Base-by-base conservation (phyloP, 257 asterid species). In the Marsdenia floribunda region DNA sequence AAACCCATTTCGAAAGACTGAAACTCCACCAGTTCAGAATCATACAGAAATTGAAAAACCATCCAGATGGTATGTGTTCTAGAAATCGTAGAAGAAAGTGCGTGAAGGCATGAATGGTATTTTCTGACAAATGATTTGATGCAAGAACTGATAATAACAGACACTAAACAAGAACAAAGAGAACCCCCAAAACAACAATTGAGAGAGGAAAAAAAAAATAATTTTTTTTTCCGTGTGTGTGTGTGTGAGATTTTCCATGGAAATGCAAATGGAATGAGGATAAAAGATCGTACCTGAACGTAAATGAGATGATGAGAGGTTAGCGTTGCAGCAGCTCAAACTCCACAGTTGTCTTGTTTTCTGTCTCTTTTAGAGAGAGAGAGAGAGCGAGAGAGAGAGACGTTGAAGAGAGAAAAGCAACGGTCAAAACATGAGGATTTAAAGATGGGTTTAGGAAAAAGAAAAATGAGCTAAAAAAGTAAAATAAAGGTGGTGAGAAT, bases 361-460 rank as follows among this genome's bases (percentile, higher is more conserved):
- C 80, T 37, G 76, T 55, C 68, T 65, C 63, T 13, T 75, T 37
- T 74, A 40, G 75, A 14, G 78, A 53, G 72, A 44, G 60, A 76
- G 22, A 65, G 55, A 77, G 75, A n/a, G 54, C 55, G 59, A 38
- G 74, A 47, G 78, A 76, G 83, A 73, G 81, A 73, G 74, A 82
- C 80, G 81, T 76, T 76, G 71, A 55, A 22, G 78, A 82, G 83
- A 71, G 80, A 79, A 81, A 82, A 79, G 81, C 86, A 84, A 84
- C 88, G 88, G 88, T 84, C 88, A 84, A 77, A 77, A 82, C 44
- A 26, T 22, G 33, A 73, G 76, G 52, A 24, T 79, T 79, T 81
- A 79, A 84, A 81, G 86, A n/a, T 44, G 29, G 72, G 53, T 0
- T 16, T 58, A 35, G 13, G 12, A 19, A 63, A 57, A 47, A 38